Conservation (phyloP, 129 eudicot species). For the Mikania micrantha region DNA sequence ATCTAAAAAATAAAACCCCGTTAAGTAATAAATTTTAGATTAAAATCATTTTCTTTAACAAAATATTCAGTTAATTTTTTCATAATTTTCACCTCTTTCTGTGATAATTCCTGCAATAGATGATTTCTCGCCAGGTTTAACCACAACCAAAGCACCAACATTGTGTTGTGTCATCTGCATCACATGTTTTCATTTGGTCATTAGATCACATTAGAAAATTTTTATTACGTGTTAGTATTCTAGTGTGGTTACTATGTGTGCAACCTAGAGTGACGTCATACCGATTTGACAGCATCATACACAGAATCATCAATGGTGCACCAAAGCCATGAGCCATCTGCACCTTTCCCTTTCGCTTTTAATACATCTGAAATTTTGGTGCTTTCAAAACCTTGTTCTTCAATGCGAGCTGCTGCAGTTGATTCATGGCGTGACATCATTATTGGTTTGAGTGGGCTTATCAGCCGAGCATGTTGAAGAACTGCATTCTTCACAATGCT, state of each 20-base stretch:
- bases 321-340: conserved; percentile 99
- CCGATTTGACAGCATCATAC: conserved; percentile 97
- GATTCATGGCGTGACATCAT: conserved; percentile 55
- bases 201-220: not conserved
- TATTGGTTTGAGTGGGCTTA: conserved; percentile 46
- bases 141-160: conserved; percentile 99
- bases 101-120: conserved; percentile 95
- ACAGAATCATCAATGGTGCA: conserved; percentile 94
- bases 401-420: conserved; percentile 69
- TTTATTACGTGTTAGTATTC: not conserved
- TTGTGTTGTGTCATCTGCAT: conserved; percentile 98
- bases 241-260: not conserved
- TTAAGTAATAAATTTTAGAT: not conserved
- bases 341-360: conserved; percentile 74
- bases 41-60: not conserved
- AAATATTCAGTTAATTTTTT: not conserved
- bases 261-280: conserved; percentile 31
- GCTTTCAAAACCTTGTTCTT: conserved; percentile 97
- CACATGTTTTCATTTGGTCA: conserved; percentile 2
- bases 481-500: conserved; percentile 68
- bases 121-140: conserved; percentile 84
- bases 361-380: conserved; percentile 82
- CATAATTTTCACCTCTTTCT: conserved; percentile 62
- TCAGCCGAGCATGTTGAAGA: conserved; percentile 59
- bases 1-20: conserved; percentile 40